phyloP scores from a whole-genome alignment of 169 alveolate species.

The Cryptosporidium baileyi region DNA sequence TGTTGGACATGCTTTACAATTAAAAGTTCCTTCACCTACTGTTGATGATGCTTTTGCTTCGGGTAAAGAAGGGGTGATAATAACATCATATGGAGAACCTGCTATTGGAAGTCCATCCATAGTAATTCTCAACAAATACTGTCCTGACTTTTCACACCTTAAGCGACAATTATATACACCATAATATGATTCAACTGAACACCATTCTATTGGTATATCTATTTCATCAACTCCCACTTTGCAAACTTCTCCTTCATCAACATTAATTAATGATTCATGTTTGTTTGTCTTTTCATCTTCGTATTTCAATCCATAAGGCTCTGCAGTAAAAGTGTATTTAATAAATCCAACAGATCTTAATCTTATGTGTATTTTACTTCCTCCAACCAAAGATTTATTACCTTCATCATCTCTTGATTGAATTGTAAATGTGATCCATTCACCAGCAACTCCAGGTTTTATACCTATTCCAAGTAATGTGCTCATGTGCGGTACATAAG shows the following conservation, averaged over 20 bases:
- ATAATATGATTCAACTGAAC: slow-evolving; percentile 40
- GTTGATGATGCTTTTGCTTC: slow-evolving; percentile 71
- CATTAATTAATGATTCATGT: slow-evolving; percentile 36
- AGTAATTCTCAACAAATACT: slow-evolving; percentile 58
- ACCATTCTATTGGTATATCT: slow-evolving; percentile 68
- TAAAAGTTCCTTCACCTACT: slow-evolving; percentile 70
- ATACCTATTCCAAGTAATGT: slow-evolving; percentile 30
- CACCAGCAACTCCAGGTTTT: slow-evolving; percentile 49
- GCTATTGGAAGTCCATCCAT: slow-evolving; percentile 77
- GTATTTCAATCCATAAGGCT: slow-evolving; percentile 50
- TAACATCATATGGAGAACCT: slow-evolving; percentile 76
- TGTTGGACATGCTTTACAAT: slow-evolving; percentile 74
- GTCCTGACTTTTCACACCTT: slow-evolving; percentile 69
- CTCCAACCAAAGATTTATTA: slow-evolving; percentile 7
- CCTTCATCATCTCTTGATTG: slow-evolving; percentile 68
- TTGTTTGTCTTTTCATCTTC: background rate
- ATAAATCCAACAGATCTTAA: slow-evolving; percentile 61
- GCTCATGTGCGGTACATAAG: slow-evolving; percentile 59
- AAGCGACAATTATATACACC: slow-evolving; percentile 56
- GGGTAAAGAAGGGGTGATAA: slow-evolving; percentile 68
- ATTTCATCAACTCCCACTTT: slow-evolving; percentile 37
- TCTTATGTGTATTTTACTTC: slow-evolving; percentile 36
- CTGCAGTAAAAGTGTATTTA: slow-evolving; percentile 52
- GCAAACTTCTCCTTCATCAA: slow-evolving; percentile 20
- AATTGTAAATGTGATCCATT: slow-evolving; percentile 35